Evolutionary conservation across 2,329 filamentous ascomycete genomes (phyloP).

Genomic region (Colletotrichum camelliae): DNA sequence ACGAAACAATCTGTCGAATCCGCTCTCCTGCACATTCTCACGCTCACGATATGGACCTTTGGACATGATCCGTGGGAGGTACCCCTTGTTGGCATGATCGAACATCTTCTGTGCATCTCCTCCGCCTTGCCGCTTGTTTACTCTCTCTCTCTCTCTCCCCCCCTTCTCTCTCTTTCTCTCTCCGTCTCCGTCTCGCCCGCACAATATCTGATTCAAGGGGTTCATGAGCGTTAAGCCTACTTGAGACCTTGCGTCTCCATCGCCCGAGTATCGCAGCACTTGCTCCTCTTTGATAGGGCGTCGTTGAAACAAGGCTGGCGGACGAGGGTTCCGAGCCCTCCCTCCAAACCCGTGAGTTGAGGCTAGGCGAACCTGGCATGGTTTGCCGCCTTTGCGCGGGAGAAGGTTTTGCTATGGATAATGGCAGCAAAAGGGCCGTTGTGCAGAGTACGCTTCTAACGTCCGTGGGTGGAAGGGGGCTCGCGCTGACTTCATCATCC

Average conservation of each 20-base stretch:
- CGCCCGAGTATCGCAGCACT: neutral
- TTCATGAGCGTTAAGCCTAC: neutral
- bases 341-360: neutral
- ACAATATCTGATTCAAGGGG: neutral
- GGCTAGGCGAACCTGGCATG: neutral
- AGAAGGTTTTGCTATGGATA: neutral
- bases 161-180: neutral
- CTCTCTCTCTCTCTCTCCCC: neutral
- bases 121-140: neutral
- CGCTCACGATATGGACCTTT: neutral
- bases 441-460: neutral
- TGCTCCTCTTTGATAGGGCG: conserved; percentile 1
- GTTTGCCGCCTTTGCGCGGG: neutral
- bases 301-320: conserved; percentile 14
- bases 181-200: neutral
- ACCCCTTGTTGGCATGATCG: neutral
- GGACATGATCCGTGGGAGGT: neutral
- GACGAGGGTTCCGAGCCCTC: neutral
- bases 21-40: neutral
- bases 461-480: neutral
- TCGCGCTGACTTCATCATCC: neutral
- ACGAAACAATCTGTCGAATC: neutral
- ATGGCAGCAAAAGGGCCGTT: neutral
- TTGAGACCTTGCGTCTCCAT: neutral
- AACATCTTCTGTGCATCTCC: neutral